A percentile compares a stretch with the other conserved stretches of the same genome.
phyloP scores from a whole-genome alignment of 495 filamentous ascomycete genomes.

The Aspergillus asperescens region DNA sequence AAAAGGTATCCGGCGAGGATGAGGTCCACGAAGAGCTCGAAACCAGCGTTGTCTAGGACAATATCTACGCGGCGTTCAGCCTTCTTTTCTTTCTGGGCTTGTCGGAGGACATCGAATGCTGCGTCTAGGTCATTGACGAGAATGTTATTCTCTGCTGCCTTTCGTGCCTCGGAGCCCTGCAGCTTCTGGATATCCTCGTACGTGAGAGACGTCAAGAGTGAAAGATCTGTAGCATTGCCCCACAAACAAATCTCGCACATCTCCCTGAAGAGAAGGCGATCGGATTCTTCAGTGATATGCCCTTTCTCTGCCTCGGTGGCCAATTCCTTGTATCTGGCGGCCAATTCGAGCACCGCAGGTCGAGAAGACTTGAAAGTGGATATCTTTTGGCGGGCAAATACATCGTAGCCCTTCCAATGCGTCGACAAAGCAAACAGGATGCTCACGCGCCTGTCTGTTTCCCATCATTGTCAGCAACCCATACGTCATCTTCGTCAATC shows the following conservation, averaged over 20 bases:
- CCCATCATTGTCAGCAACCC: conserved; percentile 15
- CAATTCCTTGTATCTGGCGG: conserved; percentile 64
- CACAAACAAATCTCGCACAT: conserved; percentile 97
- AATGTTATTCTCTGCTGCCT: conserved; percentile 81
- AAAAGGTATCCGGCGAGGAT: conserved; percentile 87
- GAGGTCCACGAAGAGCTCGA: conserved; percentile 92
- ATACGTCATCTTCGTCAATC: background rate
- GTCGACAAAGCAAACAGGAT: conserved; percentile 69
- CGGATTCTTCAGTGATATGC: conserved; percentile 57
- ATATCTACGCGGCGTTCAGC: conserved; percentile 74
- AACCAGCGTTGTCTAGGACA: conserved; percentile 92
- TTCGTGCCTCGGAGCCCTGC: conserved; percentile 80
- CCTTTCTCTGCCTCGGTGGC: conserved; percentile 49
- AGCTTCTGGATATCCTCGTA: conserved; percentile 97
- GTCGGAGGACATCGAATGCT: conserved; percentile 65
- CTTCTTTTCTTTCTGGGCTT: conserved; percentile 47
- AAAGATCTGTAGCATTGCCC: conserved; percentile 96
- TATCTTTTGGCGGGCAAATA: conserved; percentile 88
- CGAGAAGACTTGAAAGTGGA: conserved; percentile 89
- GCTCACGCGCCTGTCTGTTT: conserved; percentile 59
- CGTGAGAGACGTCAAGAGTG: conserved; percentile 79
- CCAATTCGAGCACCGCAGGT: conserved; percentile 84
- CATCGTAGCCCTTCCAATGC: conserved; percentile 89
- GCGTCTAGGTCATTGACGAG: conserved; percentile 72
- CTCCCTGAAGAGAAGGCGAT: conserved; percentile 75